Evolutionary conservation across 2,329 filamentous ascomycete species (phyloP).

Genomic region (Cyphellophora europaea): DNA sequence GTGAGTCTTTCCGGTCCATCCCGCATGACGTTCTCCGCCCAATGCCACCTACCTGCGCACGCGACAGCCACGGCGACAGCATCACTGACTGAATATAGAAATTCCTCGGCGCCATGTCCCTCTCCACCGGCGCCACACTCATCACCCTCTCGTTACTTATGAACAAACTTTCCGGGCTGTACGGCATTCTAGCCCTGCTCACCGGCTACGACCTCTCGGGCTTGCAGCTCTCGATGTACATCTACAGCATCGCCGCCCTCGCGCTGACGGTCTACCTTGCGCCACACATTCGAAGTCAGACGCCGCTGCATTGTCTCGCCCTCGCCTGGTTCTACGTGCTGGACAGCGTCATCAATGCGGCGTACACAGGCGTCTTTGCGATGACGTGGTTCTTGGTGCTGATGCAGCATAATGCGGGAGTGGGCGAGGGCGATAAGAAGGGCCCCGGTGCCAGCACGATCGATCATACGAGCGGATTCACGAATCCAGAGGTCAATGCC

Average conservation of each 20-base stretch:
- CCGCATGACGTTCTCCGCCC: neutral
- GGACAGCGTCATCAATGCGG: conserved; percentile 71
- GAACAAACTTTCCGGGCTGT: conserved; percentile 87
- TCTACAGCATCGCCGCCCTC: conserved; percentile 71
- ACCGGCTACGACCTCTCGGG: conserved; percentile 77
- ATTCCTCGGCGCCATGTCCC: conserved; percentile 76
- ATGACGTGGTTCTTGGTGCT: conserved; percentile 78
- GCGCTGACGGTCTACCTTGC: conserved; percentile 59
- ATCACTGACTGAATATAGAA: conserved; percentile 42
- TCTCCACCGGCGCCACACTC: conserved; percentile 77
- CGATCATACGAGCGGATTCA: conserved; percentile 56
- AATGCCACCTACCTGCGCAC: neutral
- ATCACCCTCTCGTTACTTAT: conserved; percentile 75
- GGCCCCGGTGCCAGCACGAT: conserved; percentile 48
- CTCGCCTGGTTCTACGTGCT: conserved; percentile 79
- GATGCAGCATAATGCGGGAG: conserved; percentile 44
- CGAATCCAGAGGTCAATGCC: conserved; percentile 52
- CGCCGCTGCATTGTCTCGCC: conserved; percentile 67
- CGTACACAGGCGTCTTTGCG: conserved; percentile 74
- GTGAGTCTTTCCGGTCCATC: conserved; percentile 21
- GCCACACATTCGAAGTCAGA: conserved; percentile 70
- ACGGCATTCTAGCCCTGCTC: conserved; percentile 78
- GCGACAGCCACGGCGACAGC: neutral
- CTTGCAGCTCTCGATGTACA: conserved; percentile 81
- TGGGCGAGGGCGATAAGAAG: conserved; percentile 26